Evolutionary conservation across 257 asterid genomes (phyloP), one percentile per base, ranked within the genome.

Genomic region (Thymus quinquecostatus): DNA sequence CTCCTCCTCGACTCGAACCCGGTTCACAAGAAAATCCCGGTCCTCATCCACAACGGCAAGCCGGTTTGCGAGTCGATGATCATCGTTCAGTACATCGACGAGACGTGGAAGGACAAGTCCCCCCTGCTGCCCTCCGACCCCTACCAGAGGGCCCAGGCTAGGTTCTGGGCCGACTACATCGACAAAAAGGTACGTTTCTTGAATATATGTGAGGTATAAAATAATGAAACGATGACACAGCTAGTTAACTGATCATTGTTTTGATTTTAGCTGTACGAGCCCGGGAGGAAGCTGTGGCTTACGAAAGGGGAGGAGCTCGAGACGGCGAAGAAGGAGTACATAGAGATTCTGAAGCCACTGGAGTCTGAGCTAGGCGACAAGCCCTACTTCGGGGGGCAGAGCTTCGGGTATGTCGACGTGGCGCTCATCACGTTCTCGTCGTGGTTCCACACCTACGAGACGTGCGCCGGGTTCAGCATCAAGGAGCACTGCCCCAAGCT

Each of bases 1-100:
- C 75, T 79, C 11, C 78, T 87, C 10, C 67, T 85, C 0, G 32
- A 83, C 30, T 71, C 69, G 79, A 85, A 85, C 57, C 90, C 88
- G 0, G 56, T 87, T 70, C 83, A 85, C 69, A 80, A 81, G 78
- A 81, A 79, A 77, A 68, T 85, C 40, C 21, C 21, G 21, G 21
- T 21, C 0, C 21, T 21, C 21, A 21, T 21, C 21, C 21, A 21
- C 21, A 21, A 36, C 40, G n/a, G 61, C 57, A 4, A 67, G 40
- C 45, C 54, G 44, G 28, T 88, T 44, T 82, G 84, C 59, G 95
- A 88, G 54, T 88, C 90, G 1, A 74, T 73, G 27, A 60, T 77
- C 10, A 82, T 79, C 28, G 86, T 88, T 48, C 70, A 84, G 71
- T 88, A 88, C 72, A 81, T 88, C 13, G 95, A 86, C 36, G 87